Evolutionary conservation across 192 early-diverging fungal genomes (phyloP), one percentile per base, ranked within the genome.

Genomic region (Backusella sp.): DNA sequence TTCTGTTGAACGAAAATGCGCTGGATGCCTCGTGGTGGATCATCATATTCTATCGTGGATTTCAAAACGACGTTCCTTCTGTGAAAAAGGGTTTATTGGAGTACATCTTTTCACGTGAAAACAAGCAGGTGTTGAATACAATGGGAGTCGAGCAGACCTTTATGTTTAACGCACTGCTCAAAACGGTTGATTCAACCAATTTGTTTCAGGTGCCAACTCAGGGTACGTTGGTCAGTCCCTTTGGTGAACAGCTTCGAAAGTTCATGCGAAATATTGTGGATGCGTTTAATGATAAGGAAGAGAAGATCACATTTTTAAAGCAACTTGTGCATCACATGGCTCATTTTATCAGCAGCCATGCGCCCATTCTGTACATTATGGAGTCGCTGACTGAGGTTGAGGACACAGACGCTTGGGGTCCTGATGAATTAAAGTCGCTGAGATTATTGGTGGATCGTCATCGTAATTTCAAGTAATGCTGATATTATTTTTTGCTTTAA

Each of bases 11-110:
- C 6, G 56, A 67, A 26, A 66, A 67, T 19, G 73, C 41, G 6
- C 34, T 79, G 15, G 74, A 79, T 70, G 44, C 80, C 17, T 74
- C 80, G 0, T 81, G 80, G 80, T 81, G 80, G 80, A 77, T 66
- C 15, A 68, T 81, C 5, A 17, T 81, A 34, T 36, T 81, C 4
- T 81, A 75, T 32, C 76, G 80, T 36, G 80, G 80, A 8, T 77
- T 81, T 46, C 72, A 77, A 46, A 77, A 77, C 37, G 80, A 81
- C 14, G 68, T 62, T 4, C 46, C 46, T 32, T 75, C 68, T 26
- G 74, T 77, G 19, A 72, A 77, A 46, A 81, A 77, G 42, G 35
- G 35, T 15, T 44, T 81, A 5, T 41, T 74, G 52, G 80, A 81
- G 70, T 81, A 77, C 32, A 44, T 81, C 6, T 75, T 81, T 52